A percentile compares a stretch with the other conserved stretches of the same genome.
Evolutionary conservation across 305 asterid genomes (phyloP).

Genomic region (Fraxinus latifolia): DNA sequence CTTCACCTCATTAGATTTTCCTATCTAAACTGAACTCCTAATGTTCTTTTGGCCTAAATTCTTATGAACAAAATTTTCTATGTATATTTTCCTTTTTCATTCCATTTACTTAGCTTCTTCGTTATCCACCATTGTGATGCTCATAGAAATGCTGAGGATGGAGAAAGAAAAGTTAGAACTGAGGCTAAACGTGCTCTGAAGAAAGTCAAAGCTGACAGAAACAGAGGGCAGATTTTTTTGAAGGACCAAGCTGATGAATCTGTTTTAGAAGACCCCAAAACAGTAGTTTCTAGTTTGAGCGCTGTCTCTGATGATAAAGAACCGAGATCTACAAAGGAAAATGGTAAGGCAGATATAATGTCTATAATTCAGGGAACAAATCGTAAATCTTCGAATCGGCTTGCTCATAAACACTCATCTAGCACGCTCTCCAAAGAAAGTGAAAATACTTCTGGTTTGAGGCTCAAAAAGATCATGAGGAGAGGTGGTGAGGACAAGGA

Average conservation of each 20-base stretch:
- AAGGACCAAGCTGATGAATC: conserved; percentile 38
- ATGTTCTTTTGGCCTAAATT: not conserved
- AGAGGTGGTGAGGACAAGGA: conserved; percentile 67
- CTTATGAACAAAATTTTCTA: conserved; percentile 4
- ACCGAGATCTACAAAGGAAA: conserved; percentile 38
- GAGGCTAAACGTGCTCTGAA: conserved; percentile 41
- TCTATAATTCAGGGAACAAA: conserved; percentile 67
- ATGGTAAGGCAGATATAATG: conserved; percentile 49
- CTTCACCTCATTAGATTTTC: not conserved
- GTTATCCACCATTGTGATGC: conserved; percentile 23
- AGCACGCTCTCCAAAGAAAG: conserved; percentile 39
- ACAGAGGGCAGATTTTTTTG: conserved; percentile 28
- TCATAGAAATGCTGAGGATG: conserved; percentile 48
- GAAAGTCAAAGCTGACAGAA: conserved; percentile 57
- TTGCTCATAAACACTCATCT: conserved; percentile 30
- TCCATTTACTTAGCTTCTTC: conserved; percentile 18
- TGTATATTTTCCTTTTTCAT: conserved; percentile 6
- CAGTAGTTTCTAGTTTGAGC: conserved; percentile 21
- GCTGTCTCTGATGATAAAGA: conserved; percentile 30
- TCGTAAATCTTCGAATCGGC: conserved; percentile 44
- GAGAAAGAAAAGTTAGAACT: conserved; percentile 42
- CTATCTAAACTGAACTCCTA: not conserved
- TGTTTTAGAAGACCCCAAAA: conserved; percentile 32
- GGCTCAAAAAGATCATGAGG: conserved; percentile 95
- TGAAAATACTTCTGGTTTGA: conserved; percentile 61